Conservation (phyloP, 225 moss, liverwort and hornwort species). For the Pseudoscleropodium purum region DNA sequence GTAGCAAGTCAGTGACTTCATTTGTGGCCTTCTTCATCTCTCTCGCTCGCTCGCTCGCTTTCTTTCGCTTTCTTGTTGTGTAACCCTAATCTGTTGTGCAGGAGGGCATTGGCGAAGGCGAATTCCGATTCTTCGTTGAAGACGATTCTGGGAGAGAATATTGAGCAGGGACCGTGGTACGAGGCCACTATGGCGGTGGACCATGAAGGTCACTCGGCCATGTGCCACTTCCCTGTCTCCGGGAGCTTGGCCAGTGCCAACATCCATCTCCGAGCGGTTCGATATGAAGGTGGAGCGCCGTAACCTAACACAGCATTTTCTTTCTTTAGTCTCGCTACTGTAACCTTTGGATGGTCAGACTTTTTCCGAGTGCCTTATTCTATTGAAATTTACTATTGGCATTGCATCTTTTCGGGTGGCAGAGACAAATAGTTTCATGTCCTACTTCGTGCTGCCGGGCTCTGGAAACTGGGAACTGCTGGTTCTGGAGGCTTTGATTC, state of each 20-base stretch:
- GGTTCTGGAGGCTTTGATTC: constrained; percentile 20
- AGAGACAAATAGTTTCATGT: constrained; percentile 16
- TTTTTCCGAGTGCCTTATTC: not conserved
- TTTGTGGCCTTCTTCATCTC: not conserved
- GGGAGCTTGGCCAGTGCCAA: constrained; percentile 49
- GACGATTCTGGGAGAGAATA: constrained; percentile 46
- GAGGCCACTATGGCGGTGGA: constrained; percentile 55
- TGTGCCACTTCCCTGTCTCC: constrained; percentile 60
- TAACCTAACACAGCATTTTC: not conserved
- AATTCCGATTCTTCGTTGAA: constrained; percentile 30
- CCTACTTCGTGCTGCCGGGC: constrained; percentile 12
- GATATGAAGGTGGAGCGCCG: constrained; percentile 33
- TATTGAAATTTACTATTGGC: not conserved
- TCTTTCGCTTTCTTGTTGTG: not conserved
- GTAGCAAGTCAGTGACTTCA: constrained; percentile 22
- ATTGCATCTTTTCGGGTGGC: not conserved
- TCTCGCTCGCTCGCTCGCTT: not conserved
- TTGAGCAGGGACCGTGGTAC: constrained; percentile 67
- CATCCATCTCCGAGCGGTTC: constrained; percentile 66
- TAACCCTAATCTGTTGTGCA: constrained; percentile 13
- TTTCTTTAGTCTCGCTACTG: not conserved
- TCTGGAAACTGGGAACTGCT: constrained; percentile 21
- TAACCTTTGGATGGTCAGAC: not conserved
- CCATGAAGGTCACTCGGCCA: constrained; percentile 55
- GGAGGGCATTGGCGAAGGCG: constrained; percentile 61